Evolutionary conservation across 202 grass and related monocot species (phyloP), one percentile per base, ranked within the genome.

Genomic region (Eragrostis tef): DNA sequence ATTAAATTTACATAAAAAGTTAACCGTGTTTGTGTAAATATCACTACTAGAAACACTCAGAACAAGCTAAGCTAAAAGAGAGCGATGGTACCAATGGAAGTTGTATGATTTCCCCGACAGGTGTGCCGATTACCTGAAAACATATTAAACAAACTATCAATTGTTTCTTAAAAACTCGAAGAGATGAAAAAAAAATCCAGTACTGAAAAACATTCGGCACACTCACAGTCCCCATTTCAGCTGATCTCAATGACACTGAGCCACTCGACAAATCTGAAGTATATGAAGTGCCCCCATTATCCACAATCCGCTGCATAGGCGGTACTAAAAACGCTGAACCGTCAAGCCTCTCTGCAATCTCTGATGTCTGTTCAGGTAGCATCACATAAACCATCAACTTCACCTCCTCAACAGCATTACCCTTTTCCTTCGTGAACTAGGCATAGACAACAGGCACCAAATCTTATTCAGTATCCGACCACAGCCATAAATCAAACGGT

Each of bases 321-420:
- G 4, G 9, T 11, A 46, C 44, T 11, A 43, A 68, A 75, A 21
- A 83, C 53, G 71, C 29, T 25, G 78, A 71, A 59, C 85, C 86
- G 67, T 87, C 87, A 43, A 44, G 80, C 81, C 90, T 89, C 85
- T 90, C 91, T 49, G 81, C 83, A 41, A 90, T 90, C 70, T 87
- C 86, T 31, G 75, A 89, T 25, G 43, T 50, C 17, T 74, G 72
- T 68, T 92, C 87, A 6, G 83, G 70, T 70, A 89, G 88, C 80
- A 87, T 80, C 51, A 97, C 85, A 85, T 90, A 92, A 22, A 95
- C 93, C 43, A 71, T 87, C 36, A 95, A 67, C 42, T 75, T 88
- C 49, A 90, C 87, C 87, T 95, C 93, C 75, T 87, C 79, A 34
- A 95, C 71, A 49, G 49, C 14, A 61, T 90, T 90, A 3, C 70